phyloP scores from a whole-genome alignment of 768 basidiomycete genomes.

The Naganishia vaughanmartiniae region DNA sequence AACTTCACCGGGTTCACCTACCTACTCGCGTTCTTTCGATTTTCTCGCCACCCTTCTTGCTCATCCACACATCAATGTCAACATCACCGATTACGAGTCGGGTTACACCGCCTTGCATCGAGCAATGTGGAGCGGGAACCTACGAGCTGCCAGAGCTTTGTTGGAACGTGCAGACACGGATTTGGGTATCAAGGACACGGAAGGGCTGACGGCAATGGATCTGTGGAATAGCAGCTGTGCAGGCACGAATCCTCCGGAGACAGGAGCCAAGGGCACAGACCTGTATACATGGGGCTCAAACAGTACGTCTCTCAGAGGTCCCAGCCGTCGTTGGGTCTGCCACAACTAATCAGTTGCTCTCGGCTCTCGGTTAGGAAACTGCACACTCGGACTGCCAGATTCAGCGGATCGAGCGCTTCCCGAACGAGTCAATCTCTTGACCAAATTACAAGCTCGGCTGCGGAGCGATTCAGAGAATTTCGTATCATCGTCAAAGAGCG shows the following conservation, averaged over 20 bases:
- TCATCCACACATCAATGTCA: conserved; percentile 73
- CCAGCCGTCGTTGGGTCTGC: background rate
- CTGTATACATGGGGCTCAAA: conserved; percentile 87
- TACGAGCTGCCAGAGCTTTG: conserved; percentile 64
- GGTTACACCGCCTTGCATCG: conserved; percentile 90
- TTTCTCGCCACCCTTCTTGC: conserved; percentile 74
- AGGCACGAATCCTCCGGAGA: conserved; percentile 55
- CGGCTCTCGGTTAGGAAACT: conserved; percentile 59
- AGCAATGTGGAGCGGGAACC: conserved; percentile 71
- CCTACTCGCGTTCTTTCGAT: conserved; percentile 62
- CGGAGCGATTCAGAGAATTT: conserved; percentile 14
- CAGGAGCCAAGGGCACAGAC: conserved; percentile 56
- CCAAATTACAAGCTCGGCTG: conserved; percentile 41
- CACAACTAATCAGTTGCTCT: background rate
- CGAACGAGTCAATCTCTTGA: conserved; percentile 66
- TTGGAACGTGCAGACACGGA: conserved; percentile 74
- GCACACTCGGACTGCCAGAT: conserved; percentile 79
- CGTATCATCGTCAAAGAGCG: conserved; percentile 27
- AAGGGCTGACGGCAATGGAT: conserved; percentile 86
- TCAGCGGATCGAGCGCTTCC: conserved; percentile 73
- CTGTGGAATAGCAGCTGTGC: conserved; percentile 85
- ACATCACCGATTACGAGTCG: conserved; percentile 74
- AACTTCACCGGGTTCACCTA: conserved; percentile 53
- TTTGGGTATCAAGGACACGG: conserved; percentile 68
- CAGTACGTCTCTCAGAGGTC: conserved; percentile 45